Evolutionary conservation across 768 basidiomycete genomes (phyloP), one percentile per base, ranked within the genome.

Genomic region (Punctularia strigosozonata): DNA sequence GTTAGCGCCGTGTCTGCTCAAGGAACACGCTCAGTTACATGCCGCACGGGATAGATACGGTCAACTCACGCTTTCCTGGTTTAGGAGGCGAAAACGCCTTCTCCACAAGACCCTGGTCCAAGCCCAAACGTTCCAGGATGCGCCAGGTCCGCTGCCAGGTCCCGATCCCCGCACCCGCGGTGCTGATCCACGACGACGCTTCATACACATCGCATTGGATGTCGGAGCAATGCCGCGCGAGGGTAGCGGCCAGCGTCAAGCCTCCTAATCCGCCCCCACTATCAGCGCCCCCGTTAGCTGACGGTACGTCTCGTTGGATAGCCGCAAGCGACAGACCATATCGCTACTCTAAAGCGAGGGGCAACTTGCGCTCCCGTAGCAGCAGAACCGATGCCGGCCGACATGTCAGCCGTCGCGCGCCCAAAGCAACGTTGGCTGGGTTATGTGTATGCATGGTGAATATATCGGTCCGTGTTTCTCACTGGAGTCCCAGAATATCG

Each of bases 71-170:
- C 33, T 34, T 34, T 10, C 33, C 20, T 20, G 33, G 33, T 10
- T 38, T 21, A 20, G 40, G 31, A 14, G 41, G 45, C 38, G 44
- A 43, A 33, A 49, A 50, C 3, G 47, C 36, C 19, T 46, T 30
- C 14, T 32, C 35, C 5, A 43, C 42, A 1, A 54, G 40, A 18
- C 55, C 45, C 4, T 40, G 45, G 20, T 48, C 37, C 8, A 74
- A 43, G 1, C 65, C 69, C 35, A 75, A 64, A 10, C 52, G 48
- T 20, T 61, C 51, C 43, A 74, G 46, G n/a, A 70, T 56, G 4
- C 52, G 54, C 64, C 66, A 67, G 6, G 69, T 69, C 26, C 67
- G 54, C 6, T 50, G 50, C 71, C 69, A 70, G 4, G 72, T 55
- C 52, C 64, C 31, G 55, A 69, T 31, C 51, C 71, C 66, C 4